Conservation (phyloP, 108 stramenopile species). For the Phaeodactylum tricornutum region DNA sequence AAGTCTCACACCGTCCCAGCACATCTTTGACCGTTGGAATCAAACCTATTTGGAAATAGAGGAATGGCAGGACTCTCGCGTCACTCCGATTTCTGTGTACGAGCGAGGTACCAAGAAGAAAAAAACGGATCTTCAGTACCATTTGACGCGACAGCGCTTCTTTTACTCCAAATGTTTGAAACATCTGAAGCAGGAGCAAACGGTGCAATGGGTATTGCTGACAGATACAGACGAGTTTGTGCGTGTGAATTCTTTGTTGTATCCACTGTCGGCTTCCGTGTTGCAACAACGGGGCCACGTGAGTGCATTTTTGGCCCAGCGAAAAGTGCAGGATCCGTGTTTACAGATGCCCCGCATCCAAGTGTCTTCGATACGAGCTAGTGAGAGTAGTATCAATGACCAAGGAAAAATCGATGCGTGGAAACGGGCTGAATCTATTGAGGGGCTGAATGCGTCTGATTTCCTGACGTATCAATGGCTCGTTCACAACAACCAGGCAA, state of each 20-base stretch:
- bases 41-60: constrained; percentile 19
- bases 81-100: too few species aligned
- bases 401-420: background rate
- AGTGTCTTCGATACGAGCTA: background rate
- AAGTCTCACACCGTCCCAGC: constrained; percentile 5
- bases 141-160: constrained; percentile 12
- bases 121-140: background rate
- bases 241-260: background rate
- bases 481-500: constrained; percentile 9
- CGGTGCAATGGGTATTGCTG: constrained; percentile 13
- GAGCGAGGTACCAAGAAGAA: background rate
- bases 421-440: background rate
- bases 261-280: background rate
- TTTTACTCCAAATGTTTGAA: constrained; percentile 2
- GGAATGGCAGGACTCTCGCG: background rate
- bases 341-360: background rate
- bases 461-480: constrained; percentile 13
- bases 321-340: too few species aligned
- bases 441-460: constrained; percentile 1
- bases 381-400: background rate
- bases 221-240: constrained; percentile 26
- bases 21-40: constrained; percentile 24
- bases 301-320: background rate
- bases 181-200: background rate
- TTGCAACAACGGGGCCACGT: background rate